Percentiles rank a stretch among this genome's conserved stretches.
Conservation (phyloP, 352 stramenopile species). For the Pythium apleroticum region DNA sequence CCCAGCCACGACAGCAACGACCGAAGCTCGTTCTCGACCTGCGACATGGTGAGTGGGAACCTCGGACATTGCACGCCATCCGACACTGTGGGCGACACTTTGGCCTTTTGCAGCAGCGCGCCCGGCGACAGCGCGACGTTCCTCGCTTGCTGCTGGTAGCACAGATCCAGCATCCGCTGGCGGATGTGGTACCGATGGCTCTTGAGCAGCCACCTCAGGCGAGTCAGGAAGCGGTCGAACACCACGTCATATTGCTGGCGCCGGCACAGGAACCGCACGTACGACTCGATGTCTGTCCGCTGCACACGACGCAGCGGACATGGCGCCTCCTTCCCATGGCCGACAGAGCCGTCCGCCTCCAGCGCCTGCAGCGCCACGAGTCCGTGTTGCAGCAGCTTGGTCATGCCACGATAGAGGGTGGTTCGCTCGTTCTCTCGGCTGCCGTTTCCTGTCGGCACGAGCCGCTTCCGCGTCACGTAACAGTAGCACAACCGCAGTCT, state of each 20-base stretch:
- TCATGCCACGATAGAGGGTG: background rate
- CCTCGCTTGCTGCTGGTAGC: conserved; percentile 38
- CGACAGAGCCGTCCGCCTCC: background rate
- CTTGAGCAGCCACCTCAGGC: conserved; percentile 43
- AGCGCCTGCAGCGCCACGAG: background rate
- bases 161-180: conserved; percentile 50
- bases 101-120: conserved; percentile 20
- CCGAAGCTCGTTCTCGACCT: conserved; percentile 37
- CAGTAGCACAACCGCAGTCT: conserved; percentile 7
- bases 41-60: conserved; percentile 31
- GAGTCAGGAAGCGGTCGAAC: conserved; percentile 41
- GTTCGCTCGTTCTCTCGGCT: background rate
- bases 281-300: conserved; percentile 1
- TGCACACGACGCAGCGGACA: background rate
- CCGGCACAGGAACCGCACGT: conserved; percentile 1
- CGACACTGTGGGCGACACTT: conserved; percentile 7
- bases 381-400: conserved; percentile 1
- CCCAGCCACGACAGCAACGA: conserved; percentile 17
- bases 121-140: conserved; percentile 12
- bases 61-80: conserved; percentile 43
- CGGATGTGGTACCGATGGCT: conserved; percentile 56
- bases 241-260: background rate
- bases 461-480: background rate
- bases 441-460: background rate
- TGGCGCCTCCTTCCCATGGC: background rate